These are phyloP conservation scores for Colletotrichum lini DNA, from an alignment of 2,329 filamentous ascomycete species.

Conservation along the genomic window DNA sequence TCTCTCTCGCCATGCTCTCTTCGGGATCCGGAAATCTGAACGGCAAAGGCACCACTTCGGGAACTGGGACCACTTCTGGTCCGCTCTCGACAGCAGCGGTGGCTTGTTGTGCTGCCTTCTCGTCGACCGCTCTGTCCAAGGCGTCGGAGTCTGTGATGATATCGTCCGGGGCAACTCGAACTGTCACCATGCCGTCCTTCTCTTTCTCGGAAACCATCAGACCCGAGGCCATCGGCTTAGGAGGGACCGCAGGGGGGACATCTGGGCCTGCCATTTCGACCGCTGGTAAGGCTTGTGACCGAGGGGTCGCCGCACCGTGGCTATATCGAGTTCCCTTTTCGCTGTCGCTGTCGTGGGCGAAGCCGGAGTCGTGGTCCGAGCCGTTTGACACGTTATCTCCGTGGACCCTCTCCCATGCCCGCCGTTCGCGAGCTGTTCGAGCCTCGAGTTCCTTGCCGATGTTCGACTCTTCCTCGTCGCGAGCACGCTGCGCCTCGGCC, in stretches of 20 bases:
- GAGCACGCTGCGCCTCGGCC: constrained; percentile 65
- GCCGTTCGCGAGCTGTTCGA: constrained; percentile 72
- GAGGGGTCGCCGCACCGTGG: constrained; percentile 44
- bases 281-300: constrained; percentile 52
- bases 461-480: constrained; percentile 77
- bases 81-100: neutral
- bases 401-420: constrained; percentile 84
- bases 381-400: constrained; percentile 64
- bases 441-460: constrained; percentile 78
- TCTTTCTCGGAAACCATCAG: constrained; percentile 60
- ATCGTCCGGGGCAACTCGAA: constrained; percentile 68
- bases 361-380: constrained; percentile 63
- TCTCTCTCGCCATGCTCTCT: constrained; percentile 54
- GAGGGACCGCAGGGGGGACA: constrained; percentile 43
- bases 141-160: constrained; percentile 48
- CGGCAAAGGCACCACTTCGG: constrained; percentile 74
- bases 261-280: constrained; percentile 60
- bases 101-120: neutral
- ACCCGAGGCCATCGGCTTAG: constrained; percentile 51
- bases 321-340: constrained; percentile 55
- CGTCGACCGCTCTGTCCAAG: neutral
- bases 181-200: constrained; percentile 63
- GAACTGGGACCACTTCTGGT: constrained; percentile 55
- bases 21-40: constrained; percentile 70
- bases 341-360: constrained; percentile 61